phyloP scores from a whole-genome alignment of 768 basidiomycete species.

The Boletus sensibilis region DNA sequence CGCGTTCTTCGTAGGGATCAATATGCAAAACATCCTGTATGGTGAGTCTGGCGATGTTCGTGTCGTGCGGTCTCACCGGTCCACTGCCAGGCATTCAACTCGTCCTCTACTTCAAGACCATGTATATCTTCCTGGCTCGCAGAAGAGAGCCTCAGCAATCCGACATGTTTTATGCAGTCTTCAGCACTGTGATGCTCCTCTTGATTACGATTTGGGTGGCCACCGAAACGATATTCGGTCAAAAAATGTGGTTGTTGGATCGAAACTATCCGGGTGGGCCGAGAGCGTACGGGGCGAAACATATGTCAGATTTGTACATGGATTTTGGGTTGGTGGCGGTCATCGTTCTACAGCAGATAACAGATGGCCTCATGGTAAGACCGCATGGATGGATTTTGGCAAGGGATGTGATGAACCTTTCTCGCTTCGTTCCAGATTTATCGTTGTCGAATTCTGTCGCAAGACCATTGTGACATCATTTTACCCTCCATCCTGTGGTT shows the following conservation, averaged over 20 bases:
- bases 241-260: conserved; percentile 36
- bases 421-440: conserved; percentile 29
- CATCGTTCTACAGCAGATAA: conserved; percentile 30
- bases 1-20: conserved; percentile 11
- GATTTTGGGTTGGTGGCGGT: conserved; percentile 25
- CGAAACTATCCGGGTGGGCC: conserved; percentile 35
- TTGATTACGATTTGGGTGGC: conserved; percentile 29
- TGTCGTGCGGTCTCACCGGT: neutral
- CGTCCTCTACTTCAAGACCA: conserved; percentile 16
- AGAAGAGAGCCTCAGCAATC: neutral
- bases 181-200: conserved; percentile 20
- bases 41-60: neutral
- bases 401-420: neutral
- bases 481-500: conserved; percentile 14
- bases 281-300: conserved; percentile 25
- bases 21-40: conserved; percentile 15
- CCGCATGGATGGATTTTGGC: neutral
- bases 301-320: conserved; percentile 20
- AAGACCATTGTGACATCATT: conserved; percentile 1
- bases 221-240: conserved; percentile 15
- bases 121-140: conserved; percentile 1
- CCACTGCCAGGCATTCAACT: conserved; percentile 11
- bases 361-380: conserved; percentile 27
- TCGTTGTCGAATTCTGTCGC: conserved; percentile 36
- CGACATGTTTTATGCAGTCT: conserved; percentile 10